A percentile compares a stretch with the other conserved stretches of the same genome.
These are phyloP conservation scores for Cenchrus purpureus DNA, from an alignment of 176 grass and related monocot genomes.

Conservation along the genomic window DNA sequence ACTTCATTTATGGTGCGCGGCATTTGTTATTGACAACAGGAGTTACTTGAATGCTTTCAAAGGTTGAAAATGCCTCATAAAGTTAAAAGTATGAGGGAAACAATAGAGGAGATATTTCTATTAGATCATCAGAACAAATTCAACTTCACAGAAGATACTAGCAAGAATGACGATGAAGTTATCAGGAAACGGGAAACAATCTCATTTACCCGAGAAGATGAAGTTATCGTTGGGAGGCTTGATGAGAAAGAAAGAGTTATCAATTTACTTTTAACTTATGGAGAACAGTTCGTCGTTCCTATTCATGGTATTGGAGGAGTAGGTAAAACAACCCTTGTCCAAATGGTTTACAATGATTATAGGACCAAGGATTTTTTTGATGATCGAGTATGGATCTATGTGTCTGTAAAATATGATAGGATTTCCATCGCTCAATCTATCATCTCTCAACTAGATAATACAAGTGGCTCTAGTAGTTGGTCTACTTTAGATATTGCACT, in stretches of 20 bases:
- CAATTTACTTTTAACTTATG: not conserved
- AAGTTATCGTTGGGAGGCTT: not conserved
- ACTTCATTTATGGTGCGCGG: too few species aligned
- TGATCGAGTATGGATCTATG: not conserved
- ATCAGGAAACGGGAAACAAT: not conserved
- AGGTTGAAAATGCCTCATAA: conserved; percentile 1
- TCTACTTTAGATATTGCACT: not conserved
- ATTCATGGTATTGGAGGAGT: conserved; percentile 19
- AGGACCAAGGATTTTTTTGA: not conserved
- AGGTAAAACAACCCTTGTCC: conserved; percentile 15
- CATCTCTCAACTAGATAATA: not conserved
- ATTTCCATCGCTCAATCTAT: not conserved
- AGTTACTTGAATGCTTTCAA: not conserved
- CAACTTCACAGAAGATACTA: not conserved
- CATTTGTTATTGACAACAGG: not conserved
- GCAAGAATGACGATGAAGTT: not conserved
- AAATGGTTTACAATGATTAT: not conserved
- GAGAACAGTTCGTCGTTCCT: not conserved
- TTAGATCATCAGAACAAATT: not conserved
- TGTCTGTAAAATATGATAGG: not conserved
- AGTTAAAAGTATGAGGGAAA: not conserved
- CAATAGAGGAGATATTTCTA: not conserved
- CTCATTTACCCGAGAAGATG: not conserved
- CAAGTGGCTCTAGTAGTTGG: not conserved
- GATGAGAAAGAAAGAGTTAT: conserved; percentile 10